Conservation (phyloP, 2,329 filamentous ascomycete species). For the Diaporthe helianthi region DNA sequence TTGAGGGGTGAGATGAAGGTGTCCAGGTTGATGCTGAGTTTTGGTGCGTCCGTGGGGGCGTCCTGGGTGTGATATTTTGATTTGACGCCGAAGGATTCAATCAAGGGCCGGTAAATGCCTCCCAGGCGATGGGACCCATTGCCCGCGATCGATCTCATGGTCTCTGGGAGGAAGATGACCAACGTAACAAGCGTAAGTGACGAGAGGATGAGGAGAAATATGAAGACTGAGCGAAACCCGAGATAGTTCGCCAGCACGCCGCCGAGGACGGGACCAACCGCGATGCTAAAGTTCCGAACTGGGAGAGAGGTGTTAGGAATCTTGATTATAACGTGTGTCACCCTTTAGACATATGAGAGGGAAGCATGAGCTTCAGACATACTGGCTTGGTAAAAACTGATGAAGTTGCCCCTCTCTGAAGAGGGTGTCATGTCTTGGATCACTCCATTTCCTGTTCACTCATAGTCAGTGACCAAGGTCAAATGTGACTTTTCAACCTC, state of each 20-base stretch:
- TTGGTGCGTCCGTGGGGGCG: conserved; percentile 21
- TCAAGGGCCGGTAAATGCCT: conserved; percentile 39
- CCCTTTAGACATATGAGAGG: fast-evolving
- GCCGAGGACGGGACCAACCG: conserved; percentile 44
- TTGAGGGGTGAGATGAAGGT: conserved; percentile 47
- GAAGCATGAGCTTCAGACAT: conserved; percentile 10
- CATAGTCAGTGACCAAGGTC: neutral
- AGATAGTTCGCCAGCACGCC: conserved; percentile 41
- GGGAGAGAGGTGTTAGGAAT: neutral
- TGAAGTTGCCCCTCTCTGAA: conserved; percentile 41
- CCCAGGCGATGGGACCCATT: conserved; percentile 38
- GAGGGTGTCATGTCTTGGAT: conserved; percentile 44
- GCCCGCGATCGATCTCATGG: conserved; percentile 37
- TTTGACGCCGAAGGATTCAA: conserved; percentile 31
- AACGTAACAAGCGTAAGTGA: conserved; percentile 36
- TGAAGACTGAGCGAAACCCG: conserved; percentile 44
- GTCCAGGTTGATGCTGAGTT: conserved; percentile 39
- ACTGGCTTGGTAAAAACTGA: conserved; percentile 45
- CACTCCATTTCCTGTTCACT: conserved; percentile 40
- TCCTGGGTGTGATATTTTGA: conserved; percentile 33
- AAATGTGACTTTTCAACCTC: no score
- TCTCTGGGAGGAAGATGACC: conserved; percentile 41
- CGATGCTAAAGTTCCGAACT: conserved; percentile 42
- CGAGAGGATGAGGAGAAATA: conserved; percentile 39
- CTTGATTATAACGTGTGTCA: no score